A percentile compares a stretch with the other conserved stretches of the same genome.
Conservation (phyloP, 768 basidiomycete genomes). For the Mycena floridula region DNA sequence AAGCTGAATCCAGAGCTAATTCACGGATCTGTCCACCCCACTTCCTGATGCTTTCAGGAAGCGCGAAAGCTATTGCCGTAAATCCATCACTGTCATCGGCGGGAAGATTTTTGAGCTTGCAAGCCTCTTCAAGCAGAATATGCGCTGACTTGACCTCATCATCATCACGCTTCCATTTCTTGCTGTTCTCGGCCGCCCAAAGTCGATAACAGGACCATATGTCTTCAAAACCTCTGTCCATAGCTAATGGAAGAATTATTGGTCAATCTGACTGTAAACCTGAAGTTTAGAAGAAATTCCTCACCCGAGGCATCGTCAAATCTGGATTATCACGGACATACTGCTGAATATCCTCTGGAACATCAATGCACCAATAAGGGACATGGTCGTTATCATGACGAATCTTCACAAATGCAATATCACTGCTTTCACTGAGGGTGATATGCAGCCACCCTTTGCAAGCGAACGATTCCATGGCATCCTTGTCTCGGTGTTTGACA, state of each 20-base stretch:
- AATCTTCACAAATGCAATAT: constrained; percentile 1
- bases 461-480: no score
- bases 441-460: constrained; percentile 13
- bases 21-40: constrained; percentile 19
- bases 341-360: constrained; percentile 8
- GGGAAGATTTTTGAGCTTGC: background rate
- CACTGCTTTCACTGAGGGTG: background rate
- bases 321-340: constrained; percentile 3
- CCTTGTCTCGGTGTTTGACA: no score
- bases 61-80: constrained; percentile 18
- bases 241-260: constrained; percentile 2
- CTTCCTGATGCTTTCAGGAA: constrained; percentile 16
- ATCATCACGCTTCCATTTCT: constrained; percentile 7
- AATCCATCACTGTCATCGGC: constrained; percentile 7
- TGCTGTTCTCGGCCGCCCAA: constrained; percentile 5
- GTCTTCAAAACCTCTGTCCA: constrained; percentile 11
- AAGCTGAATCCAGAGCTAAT: constrained; percentile 23
- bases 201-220: constrained; percentile 7
- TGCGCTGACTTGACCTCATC: constrained; percentile 15
- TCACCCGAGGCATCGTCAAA: constrained; percentile 10
- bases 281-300: background rate
- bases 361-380: constrained; percentile 11
- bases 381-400: constrained; percentile 11
- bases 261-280: background rate
- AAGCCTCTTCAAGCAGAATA: constrained; percentile 5